Evolutionary conservation across 176 grass and related monocot species (phyloP).

Genomic region (Melocanna baccifera): DNA sequence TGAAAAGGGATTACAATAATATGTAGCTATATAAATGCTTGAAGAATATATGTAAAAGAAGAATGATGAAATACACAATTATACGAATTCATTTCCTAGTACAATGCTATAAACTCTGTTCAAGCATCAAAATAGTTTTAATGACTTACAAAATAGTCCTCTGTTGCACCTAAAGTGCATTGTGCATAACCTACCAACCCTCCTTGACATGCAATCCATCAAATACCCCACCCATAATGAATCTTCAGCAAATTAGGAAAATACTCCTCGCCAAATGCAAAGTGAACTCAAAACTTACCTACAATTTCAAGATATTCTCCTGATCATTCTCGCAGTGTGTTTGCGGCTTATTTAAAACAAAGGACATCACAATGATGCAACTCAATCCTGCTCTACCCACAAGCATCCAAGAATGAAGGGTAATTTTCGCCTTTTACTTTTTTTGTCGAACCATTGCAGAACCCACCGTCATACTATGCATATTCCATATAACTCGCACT

Average conservation of each 20-base stretch:
- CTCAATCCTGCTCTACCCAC: no score
- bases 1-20: conserved; percentile 33
- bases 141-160: neutral
- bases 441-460: neutral
- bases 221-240: neutral
- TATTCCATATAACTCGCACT: neutral
- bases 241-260: neutral
- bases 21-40: neutral
- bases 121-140: neutral
- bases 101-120: neutral
- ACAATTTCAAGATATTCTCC: neutral
- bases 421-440: no score
- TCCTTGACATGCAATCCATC: neutral
- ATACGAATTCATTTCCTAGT: neutral
- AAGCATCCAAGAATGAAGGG: no score
- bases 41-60: conserved; percentile 13
- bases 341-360: no score
- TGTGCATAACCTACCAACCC: neutral
- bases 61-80: neutral
- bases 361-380: no score
- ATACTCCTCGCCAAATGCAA: neutral
- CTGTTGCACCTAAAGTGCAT: neutral
- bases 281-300: neutral
- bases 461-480: neutral
- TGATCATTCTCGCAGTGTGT: neutral